Evolutionary conservation across 83 land plant genomes (phyloP).

Genomic region (Diphasiastrum complanatum): DNA sequence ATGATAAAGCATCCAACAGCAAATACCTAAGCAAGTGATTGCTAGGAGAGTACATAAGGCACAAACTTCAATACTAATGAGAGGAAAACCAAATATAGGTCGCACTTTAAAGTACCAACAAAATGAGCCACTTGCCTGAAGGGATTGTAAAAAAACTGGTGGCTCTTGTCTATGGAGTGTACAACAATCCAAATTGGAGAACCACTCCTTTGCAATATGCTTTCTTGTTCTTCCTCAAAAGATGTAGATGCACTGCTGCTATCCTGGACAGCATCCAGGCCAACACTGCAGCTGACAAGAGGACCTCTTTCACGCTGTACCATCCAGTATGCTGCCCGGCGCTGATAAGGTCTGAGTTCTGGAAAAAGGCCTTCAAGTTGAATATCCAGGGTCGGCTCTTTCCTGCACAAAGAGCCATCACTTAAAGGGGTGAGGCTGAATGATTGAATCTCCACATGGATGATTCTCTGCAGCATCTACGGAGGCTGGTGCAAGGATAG

Average conservation of each 20-base stretch:
- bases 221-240: neutral
- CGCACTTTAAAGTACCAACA: neutral
- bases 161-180: slow-evolving; percentile 29
- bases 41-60: too few species aligned
- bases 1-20: too few species aligned
- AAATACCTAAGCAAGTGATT: too few species aligned
- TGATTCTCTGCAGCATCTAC: neutral
- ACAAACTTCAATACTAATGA: neutral
- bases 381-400: slow-evolving; percentile 50
- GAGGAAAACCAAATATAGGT: neutral
- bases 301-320: slow-evolving; percentile 56
- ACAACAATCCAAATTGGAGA: slow-evolving; percentile 66
- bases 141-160: slow-evolving; percentile 66
- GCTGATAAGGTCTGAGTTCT: slow-evolving; percentile 77
- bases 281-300: neutral
- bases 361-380: slow-evolving; percentile 58
- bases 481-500: too few species aligned
- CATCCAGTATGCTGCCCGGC: slow-evolving; percentile 91
- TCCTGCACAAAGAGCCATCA: slow-evolving; percentile 30
- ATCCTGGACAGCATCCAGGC: neutral
- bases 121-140: slow-evolving; percentile 65
- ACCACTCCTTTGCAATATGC: neutral
- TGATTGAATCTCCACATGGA: neutral
- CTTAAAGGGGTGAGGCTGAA: neutral
- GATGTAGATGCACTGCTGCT: neutral